These are phyloP conservation scores for Polygonum aviculare DNA, from an alignment of 148 eudicot species.

Conservation along the genomic window DNA sequence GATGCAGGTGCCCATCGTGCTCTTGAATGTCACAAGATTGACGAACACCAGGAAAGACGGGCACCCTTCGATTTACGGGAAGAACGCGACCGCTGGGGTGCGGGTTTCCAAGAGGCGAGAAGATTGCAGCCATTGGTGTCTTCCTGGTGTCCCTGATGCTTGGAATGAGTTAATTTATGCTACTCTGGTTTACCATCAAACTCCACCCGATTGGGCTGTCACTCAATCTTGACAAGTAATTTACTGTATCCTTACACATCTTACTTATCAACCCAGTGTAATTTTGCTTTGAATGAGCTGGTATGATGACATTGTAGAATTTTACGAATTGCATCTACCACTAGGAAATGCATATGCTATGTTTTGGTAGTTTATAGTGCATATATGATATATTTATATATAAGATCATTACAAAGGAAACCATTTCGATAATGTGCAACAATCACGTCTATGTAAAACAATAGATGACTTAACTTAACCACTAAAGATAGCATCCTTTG, in stretches of 20 bases:
- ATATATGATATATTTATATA: no score
- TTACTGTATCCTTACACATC: no score
- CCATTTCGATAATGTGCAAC: background rate
- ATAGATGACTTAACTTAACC: background rate
- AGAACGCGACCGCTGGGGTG: conserved; percentile 22
- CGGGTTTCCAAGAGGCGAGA: conserved; percentile 55
- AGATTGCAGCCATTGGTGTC: conserved; percentile 99
- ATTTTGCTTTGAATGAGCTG: no score
- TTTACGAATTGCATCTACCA: no score
- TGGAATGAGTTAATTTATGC: conserved; percentile 94
- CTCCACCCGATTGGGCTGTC: background rate
- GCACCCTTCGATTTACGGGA: conserved; percentile 84
- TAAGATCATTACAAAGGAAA: no score
- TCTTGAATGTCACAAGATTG: conserved; percentile 66
- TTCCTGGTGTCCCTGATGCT: conserved; percentile 96
- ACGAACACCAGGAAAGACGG: conserved; percentile 90
- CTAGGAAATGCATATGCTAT: no score
- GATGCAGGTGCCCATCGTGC: conserved; percentile 53
- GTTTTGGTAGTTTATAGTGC: no score
- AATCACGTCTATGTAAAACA: background rate
- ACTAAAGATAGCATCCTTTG: conserved; percentile 32
- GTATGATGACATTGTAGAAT: no score
- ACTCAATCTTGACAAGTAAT: background rate
- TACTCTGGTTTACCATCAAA: conserved; percentile 38
- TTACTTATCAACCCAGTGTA: no score